These are phyloP conservation scores for Lactarius sanguifluus DNA, from an alignment of 768 basidiomycete species.

Conservation along the genomic window DNA sequence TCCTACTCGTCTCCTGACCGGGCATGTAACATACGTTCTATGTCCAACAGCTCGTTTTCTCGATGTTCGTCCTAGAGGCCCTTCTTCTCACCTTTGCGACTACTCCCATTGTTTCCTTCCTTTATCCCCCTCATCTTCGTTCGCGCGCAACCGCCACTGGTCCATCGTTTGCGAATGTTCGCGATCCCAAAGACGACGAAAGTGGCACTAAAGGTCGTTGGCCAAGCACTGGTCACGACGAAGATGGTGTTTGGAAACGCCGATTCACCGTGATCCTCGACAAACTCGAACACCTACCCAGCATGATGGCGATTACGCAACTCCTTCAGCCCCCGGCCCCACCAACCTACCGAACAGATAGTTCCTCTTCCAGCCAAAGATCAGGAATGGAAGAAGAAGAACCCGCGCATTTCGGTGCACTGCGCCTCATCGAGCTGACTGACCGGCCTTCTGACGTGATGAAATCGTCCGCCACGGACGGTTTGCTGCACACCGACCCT, in stretches of 20 bases:
- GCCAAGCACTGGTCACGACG: background rate
- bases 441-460: constrained; percentile 66
- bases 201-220: background rate
- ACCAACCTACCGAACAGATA: constrained; percentile 15
- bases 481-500: constrained; percentile 69
- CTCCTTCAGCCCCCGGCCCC: constrained; percentile 55
- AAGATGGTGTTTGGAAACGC: constrained; percentile 44
- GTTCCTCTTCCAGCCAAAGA: background rate
- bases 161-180: constrained; percentile 47
- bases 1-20: background rate
- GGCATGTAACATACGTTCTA: background rate
- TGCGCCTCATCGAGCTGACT: constrained; percentile 83
- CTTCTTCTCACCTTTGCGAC: constrained; percentile 84
- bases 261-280: constrained; percentile 87
- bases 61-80: constrained; percentile 92
- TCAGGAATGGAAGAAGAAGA: background rate
- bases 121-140: constrained; percentile 68
- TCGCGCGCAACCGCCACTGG: constrained; percentile 48
- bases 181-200: constrained; percentile 16
- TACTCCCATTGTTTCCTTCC: constrained; percentile 63
- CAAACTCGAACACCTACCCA: constrained; percentile 83
- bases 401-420: constrained; percentile 41
- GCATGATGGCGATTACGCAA: constrained; percentile 87
- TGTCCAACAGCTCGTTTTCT: constrained; percentile 60
- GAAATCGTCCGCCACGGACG: constrained; percentile 62